A percentile compares a stretch with the other conserved stretches of the same genome.
Evolutionary conservation across 2,329 filamentous ascomycete genomes (phyloP).

Genomic region (Arthroderma sp.): DNA sequence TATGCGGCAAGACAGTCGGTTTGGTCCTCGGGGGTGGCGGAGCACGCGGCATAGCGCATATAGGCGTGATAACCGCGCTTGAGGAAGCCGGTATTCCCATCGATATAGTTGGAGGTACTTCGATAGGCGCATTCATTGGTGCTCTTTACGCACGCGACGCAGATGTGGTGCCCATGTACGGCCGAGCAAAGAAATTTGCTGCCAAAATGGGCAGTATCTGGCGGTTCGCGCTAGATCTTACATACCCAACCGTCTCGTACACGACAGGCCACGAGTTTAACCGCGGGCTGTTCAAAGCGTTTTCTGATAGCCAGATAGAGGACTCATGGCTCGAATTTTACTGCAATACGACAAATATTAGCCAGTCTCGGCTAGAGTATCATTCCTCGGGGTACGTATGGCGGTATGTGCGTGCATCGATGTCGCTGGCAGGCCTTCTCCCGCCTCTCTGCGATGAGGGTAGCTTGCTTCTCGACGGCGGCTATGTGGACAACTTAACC

Average conservation of each 20-base stretch:
- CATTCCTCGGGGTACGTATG: conserved; percentile 96
- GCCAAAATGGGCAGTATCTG: conserved; percentile 99
- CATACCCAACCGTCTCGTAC: conserved; percentile 91
- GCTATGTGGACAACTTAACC: conserved; percentile 93
- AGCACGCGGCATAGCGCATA: conserved; percentile 79
- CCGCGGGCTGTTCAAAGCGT: conserved; percentile 95
- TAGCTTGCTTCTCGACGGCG: conserved; percentile 89
- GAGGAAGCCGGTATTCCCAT: conserved; percentile 96
- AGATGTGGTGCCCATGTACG: conserved; percentile 93
- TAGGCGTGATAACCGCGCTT: conserved; percentile 86
- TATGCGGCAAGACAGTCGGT: conserved; percentile 90
- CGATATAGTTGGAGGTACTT: conserved; percentile 88
- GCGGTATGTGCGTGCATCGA: conserved; percentile 91
- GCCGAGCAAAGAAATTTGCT: conserved; percentile 90
- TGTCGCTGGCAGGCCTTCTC: conserved; percentile 85
- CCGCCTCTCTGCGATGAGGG: conserved; percentile 95
- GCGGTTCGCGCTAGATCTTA: conserved; percentile 93
- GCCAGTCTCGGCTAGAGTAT: conserved; percentile 79
- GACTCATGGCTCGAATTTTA: conserved; percentile 99
- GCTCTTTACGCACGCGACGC: conserved; percentile 92
- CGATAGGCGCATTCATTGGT: conserved; percentile 90
- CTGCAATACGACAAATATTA: conserved; percentile 99
- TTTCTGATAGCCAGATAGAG: conserved; percentile 92
- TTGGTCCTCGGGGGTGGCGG: conserved; percentile 89
- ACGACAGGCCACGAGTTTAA: conserved; percentile 99